phyloP scores from a whole-genome alignment of 306 rosid genomes.

The Cicer cuneatum region DNA sequence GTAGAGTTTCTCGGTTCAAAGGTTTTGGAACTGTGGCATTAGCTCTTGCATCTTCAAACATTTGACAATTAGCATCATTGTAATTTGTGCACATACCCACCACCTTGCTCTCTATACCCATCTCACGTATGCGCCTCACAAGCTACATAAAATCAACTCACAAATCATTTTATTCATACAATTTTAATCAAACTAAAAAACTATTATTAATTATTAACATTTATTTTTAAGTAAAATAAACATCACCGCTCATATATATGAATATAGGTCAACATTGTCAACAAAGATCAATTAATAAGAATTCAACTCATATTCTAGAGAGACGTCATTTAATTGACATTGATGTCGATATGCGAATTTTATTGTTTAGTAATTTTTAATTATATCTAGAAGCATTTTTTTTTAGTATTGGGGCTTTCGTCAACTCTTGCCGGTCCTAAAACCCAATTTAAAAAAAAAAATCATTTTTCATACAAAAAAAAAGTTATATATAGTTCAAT shows the following conservation, averaged over 20 bases:
- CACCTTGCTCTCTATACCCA: neutral
- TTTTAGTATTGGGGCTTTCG: no score
- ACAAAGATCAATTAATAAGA: neutral
- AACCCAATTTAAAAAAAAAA: no score
- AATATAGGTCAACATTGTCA: neutral
- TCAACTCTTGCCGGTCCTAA: no score
- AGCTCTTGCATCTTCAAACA: neutral
- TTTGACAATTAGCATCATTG: neutral
- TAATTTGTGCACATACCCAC: neutral
- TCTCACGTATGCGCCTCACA: neutral
- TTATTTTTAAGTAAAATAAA: neutral
- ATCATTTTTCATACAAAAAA: no score
- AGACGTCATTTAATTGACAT: no score
- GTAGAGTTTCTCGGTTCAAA: neutral
- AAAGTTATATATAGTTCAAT: no score
- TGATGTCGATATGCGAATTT: no score
- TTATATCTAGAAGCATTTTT: neutral
- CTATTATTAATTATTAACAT: neutral
- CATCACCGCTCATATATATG: neutral
- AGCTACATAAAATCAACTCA: neutral
- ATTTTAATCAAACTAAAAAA: neutral
- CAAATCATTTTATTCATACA: neutral
- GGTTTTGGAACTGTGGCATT: neutral
- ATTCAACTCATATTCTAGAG: neutral
- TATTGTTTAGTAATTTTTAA: neutral